Evolutionary conservation across 2,329 filamentous ascomycete species (phyloP).

Genomic region (Aspergillus terreus): DNA sequence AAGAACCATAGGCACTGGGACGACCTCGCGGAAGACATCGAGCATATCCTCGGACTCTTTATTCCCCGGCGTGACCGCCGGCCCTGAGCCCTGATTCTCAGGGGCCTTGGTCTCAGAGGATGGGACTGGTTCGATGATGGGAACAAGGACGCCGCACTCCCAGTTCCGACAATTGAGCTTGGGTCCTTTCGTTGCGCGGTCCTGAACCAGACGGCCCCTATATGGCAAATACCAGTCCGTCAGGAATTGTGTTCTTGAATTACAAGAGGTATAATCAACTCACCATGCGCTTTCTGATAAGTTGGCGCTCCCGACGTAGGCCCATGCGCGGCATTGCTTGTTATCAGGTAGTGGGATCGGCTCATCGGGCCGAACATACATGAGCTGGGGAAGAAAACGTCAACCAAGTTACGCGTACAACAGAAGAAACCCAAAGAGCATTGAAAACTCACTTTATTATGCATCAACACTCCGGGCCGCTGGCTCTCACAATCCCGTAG

Average conservation of each 20-base stretch:
- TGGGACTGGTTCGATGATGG: constrained; percentile 39
- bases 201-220: constrained; percentile 74
- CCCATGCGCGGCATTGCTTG: constrained; percentile 58
- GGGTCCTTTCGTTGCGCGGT: constrained; percentile 61
- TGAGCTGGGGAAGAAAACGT: constrained; percentile 20
- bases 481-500: constrained; percentile 73
- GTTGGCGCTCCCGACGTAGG: constrained; percentile 87
- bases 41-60: constrained; percentile 13
- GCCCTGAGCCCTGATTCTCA: background rate
- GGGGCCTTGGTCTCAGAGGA: background rate
- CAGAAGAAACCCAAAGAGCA: background rate
- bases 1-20: constrained; percentile 45
- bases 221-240: background rate
- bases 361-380: constrained; percentile 29
- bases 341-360: constrained; percentile 19
- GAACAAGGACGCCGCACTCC: constrained; percentile 87
- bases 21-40: constrained; percentile 31
- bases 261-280: constrained; percentile 29
- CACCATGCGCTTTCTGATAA: constrained; percentile 90
- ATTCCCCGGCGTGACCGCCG: constrained; percentile 25
- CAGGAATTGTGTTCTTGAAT: background rate
- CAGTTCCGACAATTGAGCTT: constrained; percentile 88
- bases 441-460: constrained; percentile 70
- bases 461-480: constrained; percentile 71
- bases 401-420: background rate